A percentile compares a stretch with the other conserved stretches of the same genome.
Evolutionary conservation across 2,329 filamentous ascomycete genomes (phyloP).

Genomic region (Colletotrichum echinochloae): DNA sequence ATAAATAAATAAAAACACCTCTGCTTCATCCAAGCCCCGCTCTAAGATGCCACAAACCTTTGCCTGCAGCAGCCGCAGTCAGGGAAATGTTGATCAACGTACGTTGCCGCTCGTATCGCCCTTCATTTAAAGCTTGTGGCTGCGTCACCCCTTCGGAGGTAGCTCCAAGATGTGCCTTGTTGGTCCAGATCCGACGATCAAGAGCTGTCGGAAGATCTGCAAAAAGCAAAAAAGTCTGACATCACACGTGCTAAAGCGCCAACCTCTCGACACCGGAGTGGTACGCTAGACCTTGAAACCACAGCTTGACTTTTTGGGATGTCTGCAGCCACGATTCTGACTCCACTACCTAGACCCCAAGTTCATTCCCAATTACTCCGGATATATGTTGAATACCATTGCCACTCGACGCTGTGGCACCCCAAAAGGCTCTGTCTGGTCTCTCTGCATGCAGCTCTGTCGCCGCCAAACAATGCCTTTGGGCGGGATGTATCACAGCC

Average conservation of each 20-base stretch:
- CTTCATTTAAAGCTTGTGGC: not conserved
- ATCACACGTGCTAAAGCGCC: slow-evolving; percentile 4
- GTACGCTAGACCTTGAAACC: not conserved
- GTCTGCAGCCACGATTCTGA: slow-evolving; percentile 11
- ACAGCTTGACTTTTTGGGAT: slow-evolving; percentile 1
- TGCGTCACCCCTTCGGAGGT: not conserved
- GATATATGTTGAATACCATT: slow-evolving; percentile 40
- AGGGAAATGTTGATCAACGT: not conserved
- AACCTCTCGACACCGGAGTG: not conserved
- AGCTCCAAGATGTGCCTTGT: not conserved
- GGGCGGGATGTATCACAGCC: not conserved
- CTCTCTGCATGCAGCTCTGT: not conserved
- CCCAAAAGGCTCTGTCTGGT: not conserved
- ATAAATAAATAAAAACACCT: not conserved
- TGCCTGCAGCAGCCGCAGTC: not conserved
- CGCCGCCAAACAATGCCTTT: not conserved
- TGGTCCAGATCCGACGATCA: not conserved
- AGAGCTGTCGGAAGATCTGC: slow-evolving; percentile 1
- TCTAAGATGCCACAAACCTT: not conserved
- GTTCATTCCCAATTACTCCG: slow-evolving; percentile 32
- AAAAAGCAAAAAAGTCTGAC: slow-evolving; percentile 1
- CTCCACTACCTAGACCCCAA: slow-evolving; percentile 13
- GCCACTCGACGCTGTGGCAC: not conserved
- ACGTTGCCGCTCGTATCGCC: slow-evolving; percentile 1
- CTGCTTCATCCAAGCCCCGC: not conserved